Evolutionary conservation across 345 rosid species (phyloP), one percentile per base, ranked within the genome.

Genomic region (Ceriops zippeliana): DNA sequence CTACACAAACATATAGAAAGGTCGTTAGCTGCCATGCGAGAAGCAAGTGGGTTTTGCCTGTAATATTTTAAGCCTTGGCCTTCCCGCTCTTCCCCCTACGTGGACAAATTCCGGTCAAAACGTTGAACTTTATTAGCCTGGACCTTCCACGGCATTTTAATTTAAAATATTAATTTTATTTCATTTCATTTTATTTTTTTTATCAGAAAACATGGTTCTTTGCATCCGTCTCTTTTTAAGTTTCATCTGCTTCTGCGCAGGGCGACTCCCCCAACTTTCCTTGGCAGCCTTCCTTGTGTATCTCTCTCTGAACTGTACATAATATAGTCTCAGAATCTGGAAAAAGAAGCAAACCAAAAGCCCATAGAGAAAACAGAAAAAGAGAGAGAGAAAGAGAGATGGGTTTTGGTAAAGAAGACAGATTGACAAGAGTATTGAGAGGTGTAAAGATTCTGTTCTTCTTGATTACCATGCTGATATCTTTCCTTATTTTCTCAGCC

Each of bases 401-500:
- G 98, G 97, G 92, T 27, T 84, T 78, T 52, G 42, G 80, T 6
- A 91, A 91, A 73, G 98, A 91, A 67, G 95, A 85, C 79, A 76
- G 65, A 79, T 67, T 80, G 24, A 81, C 60, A 32, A 71, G 73
- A 65, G 68, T 84, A 46, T 70, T 79, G 69, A 81, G 99, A 76
- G 88, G 82, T 1, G 54, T 91, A 13, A 91, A 89, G 80, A 90
- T 93, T 28, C n/a, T 95, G 37, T 89, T 87, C 64, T 87, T 93
- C 87, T 59, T 93, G 26, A 72, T 86, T 73, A 59, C 90, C 67
- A 79, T 93, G 92, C 65, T 86, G 67, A 47, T 95, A 54, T 95
- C 97, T 52, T 87, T 91, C 57, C 87, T 95, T 38, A 46, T 93
- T 1, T 85, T 91, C 76, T 95, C 96, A 52, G 96, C 96, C 24